These are phyloP conservation scores for Globisporangium mamillatum DNA, from an alignment of 352 stramenopile genomes.

Conservation along the genomic window DNA sequence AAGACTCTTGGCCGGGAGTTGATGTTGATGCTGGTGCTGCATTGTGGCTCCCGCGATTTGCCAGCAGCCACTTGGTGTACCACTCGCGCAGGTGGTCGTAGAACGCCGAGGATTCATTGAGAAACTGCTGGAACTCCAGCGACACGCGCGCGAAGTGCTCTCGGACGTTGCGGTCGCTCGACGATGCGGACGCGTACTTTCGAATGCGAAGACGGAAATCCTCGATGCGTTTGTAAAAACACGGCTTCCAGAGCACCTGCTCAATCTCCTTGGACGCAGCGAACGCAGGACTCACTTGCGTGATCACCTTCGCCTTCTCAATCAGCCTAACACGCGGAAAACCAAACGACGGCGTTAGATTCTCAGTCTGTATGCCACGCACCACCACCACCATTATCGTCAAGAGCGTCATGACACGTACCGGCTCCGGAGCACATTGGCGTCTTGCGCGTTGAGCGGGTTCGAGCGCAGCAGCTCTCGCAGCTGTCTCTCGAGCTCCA, in stretches of 20 bases:
- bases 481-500: conserved; percentile 67
- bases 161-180: conserved; percentile 60
- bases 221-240: conserved; percentile 90
- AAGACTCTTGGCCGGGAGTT: conserved; percentile 7
- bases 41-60: conserved; percentile 39
- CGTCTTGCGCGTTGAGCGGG: conserved; percentile 55
- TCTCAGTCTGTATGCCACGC: neutral
- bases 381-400: neutral
- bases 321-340: conserved; percentile 32
- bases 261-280: conserved; percentile 71
- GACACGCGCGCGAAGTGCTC: conserved; percentile 80
- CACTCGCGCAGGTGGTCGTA: conserved; percentile 65
- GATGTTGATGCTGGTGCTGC: conserved; percentile 2
- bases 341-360: neutral
- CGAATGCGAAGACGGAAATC: conserved; percentile 85
- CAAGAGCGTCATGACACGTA: conserved; percentile 8
- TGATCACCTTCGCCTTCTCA: conserved; percentile 46
- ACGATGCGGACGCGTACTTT: conserved; percentile 76
- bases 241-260: conserved; percentile 87
- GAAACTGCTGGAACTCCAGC: conserved; percentile 70
- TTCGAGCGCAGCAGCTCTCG: conserved; percentile 67
- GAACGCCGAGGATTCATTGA: conserved; percentile 59
- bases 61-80: conserved; percentile 47
- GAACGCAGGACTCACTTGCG: conserved; percentile 44
- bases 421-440: conserved; percentile 50